Evolutionary conservation across 2,329 filamentous ascomycete species (phyloP).

Genomic region (Colletotrichum trifolii): DNA sequence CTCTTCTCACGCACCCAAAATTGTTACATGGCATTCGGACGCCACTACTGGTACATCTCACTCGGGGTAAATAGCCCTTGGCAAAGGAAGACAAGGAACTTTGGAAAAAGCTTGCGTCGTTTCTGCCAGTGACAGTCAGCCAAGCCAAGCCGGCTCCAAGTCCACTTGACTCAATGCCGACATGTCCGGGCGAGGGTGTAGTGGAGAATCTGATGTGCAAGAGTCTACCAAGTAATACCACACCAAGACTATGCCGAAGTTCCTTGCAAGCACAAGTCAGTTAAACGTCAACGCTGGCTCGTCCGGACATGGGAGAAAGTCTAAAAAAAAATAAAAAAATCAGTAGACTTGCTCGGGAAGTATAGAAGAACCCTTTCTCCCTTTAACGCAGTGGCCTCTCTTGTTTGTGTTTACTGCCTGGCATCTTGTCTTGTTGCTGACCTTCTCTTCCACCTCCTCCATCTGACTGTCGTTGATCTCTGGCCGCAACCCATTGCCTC

Average conservation of each 20-base stretch:
- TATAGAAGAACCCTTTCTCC: constrained; percentile 27
- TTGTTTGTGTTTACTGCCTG: constrained; percentile 22
- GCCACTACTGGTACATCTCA: constrained; percentile 8
- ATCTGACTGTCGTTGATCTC: background rate
- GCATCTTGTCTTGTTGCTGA: constrained; percentile 9
- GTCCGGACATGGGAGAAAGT: constrained; percentile 25
- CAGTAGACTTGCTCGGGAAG: background rate
- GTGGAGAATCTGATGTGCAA: constrained; percentile 26
- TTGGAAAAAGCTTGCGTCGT: constrained; percentile 26
- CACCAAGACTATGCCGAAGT: constrained; percentile 17
- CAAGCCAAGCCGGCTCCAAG: background rate
- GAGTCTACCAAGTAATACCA: background rate
- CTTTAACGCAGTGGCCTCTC: constrained; percentile 23
- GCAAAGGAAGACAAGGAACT: constrained; percentile 8
- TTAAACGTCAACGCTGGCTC: constrained; percentile 27
- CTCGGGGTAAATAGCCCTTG: background rate
- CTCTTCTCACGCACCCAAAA: constrained; percentile 20
- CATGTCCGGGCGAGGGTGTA: constrained; percentile 18
- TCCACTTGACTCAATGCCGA: constrained; percentile 31
- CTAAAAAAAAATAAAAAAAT: constrained; percentile 14
- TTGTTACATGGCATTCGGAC: constrained; percentile 20
- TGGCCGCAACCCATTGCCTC: background rate
- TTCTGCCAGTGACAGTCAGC: constrained; percentile 7
- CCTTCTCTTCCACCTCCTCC: background rate
- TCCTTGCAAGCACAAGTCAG: constrained; percentile 11